Base-by-base conservation (phyloP, 2,329 filamentous ascomycete genomes). In the Ophiostoma himal-ulmi region DNA sequence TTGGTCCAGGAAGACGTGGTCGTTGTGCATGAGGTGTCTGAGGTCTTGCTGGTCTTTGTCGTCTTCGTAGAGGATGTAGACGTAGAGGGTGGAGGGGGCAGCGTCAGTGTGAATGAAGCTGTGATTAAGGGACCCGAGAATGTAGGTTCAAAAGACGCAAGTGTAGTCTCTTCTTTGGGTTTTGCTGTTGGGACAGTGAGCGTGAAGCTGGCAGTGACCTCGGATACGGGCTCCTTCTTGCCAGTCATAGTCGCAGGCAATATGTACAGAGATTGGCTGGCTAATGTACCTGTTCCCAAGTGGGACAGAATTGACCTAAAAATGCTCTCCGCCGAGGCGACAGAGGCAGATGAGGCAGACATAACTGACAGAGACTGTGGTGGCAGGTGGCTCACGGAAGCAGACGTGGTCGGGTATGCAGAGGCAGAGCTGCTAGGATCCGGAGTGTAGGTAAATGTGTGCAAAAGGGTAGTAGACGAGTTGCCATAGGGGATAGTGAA, bases 121-220 rank as follows among this genome's bases (percentile, higher is more conserved):
- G 72, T 71, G n/a, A 39, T 70, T 54, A 71, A 41, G 7, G 70
- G 41, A 6, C 70, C 70, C 1, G 67, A 26, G 34, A 68, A 39
- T 10, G 68, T 68, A 3, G 70, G 70, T 2, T 39, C 2, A 8
- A 65, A 54, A 37, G 62, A 68, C n/a, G 11, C n/a, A 5, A 60
- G 44, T 39, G 67, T 68, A 10, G 54, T 44, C 52, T 20, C 11
- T 10, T 66, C 41, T 11, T 57, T 67, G 14, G 39, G 65, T 5
- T 66, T 69, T 11, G 11, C 5, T 6, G 37, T 30, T 20, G 72
- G 71, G n/a, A 74, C 4, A 6, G 66, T 71, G 20, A 74, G 44
- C 0, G 69, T 73, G 36, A 75, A 76, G 68, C 71, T 73, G n/a
- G 74, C 75, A 22, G 75, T 76, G n/a, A 70, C 68, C 66, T 71